Evolutionary conservation across 305 asterid species (phyloP), one percentile per base, ranked within the genome.

Genomic region (Rubia tinctorum): DNA sequence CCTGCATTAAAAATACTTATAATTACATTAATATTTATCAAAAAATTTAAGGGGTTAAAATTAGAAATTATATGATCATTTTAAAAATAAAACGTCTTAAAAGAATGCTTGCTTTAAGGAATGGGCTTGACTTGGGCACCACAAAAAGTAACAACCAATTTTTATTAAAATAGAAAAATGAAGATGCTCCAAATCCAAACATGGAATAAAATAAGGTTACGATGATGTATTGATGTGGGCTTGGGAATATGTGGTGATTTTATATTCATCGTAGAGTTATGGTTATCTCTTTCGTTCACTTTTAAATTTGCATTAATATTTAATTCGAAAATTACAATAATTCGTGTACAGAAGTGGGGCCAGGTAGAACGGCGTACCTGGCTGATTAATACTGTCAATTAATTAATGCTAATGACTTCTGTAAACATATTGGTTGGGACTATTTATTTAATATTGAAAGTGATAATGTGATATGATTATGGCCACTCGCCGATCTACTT

Each of bases 311-410:
- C 17, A 15, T n/a, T 5, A 58, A n/a, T 66, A 73, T 75, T 73
- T 61, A 71, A 69, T 58, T 78, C 44, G 1, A 5, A 53, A 70
- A 63, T 45, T 39, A 60, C 45, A 68, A 74, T 64, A 78, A 71
- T 27, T 66, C 74, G 39, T 45, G 73, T 8, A 66, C 75, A 69
- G 72, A 45, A 42, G 80, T 66, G 86, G 87, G 87, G 61, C 86
- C 84, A 79, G 59, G 79, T 80, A 85, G 81, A 78, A 72, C 23
- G 17, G 59, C 23, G 78, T 72, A 37, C 71, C 82, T 80, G 84
- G 58, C 83, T 64, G 68, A 74, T 83, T 76, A 14, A 23, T 39
- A 59, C 73, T 74, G 58, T 59, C 58, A 22, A 65, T 64, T 34
- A 15, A 34, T 37, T 34, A 34, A 17, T 23, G 17, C 15, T 63